A percentile compares a stretch with the other conserved stretches of the same genome.
Evolutionary conservation across 495 filamentous ascomycete genomes (phyloP).

Genomic region (Evansstolkia leycettana): DNA sequence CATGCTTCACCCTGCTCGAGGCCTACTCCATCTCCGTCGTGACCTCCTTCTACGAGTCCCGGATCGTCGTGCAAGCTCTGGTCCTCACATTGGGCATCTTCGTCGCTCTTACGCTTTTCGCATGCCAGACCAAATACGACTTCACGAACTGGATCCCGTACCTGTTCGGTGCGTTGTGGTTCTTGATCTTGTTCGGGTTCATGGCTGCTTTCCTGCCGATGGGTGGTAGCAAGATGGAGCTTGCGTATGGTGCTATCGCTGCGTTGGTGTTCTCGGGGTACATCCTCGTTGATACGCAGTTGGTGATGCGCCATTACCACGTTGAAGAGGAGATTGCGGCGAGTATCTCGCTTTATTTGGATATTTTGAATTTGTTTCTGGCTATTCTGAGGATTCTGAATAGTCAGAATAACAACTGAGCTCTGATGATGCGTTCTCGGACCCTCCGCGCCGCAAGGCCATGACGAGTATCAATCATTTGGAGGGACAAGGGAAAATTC

Average conservation of each 20-base stretch:
- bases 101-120: slow-evolving; percentile 82
- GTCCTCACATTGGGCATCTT: slow-evolving; percentile 89
- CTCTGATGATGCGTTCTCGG: no score
- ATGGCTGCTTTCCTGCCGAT: slow-evolving; percentile 75
- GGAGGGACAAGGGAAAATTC: no score
- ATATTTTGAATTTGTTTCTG: slow-evolving; percentile 94
- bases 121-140: slow-evolving; percentile 96
- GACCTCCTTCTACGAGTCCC: slow-evolving; percentile 70
- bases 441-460: no score
- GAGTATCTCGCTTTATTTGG: slow-evolving; percentile 87
- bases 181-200: slow-evolving; percentile 83
- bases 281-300: slow-evolving; percentile 90
- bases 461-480: no score
- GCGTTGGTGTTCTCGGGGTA: slow-evolving; percentile 89
- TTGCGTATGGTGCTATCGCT: slow-evolving; percentile 67
- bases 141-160: slow-evolving; percentile 96
- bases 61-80: slow-evolving; percentile 80
- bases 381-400: slow-evolving; percentile 86
- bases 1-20: slow-evolving; percentile 82
- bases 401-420: slow-evolving; percentile 70
- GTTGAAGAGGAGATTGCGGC: slow-evolving; percentile 98
- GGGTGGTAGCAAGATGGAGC: slow-evolving; percentile 57
- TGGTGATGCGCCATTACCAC: slow-evolving; percentile 89
- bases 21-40: slow-evolving; percentile 89
- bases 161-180: slow-evolving; percentile 82